Evolutionary conservation across 306 rosid genomes (phyloP).

Genomic region (Lotus japonicus): DNA sequence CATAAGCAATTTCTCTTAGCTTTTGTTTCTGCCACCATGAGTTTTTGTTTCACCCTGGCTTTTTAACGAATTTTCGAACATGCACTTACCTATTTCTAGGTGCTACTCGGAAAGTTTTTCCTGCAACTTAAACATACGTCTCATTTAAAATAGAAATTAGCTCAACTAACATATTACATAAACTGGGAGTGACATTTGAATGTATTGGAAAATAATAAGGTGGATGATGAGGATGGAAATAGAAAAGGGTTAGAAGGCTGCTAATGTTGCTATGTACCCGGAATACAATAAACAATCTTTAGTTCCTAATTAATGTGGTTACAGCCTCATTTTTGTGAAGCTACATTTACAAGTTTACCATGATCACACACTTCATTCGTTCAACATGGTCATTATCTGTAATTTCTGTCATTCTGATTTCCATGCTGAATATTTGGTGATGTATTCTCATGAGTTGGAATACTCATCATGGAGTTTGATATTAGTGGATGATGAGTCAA

Average conservation of each 20-base stretch:
- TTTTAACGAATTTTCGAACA: no score
- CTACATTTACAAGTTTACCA: constrained; percentile 19
- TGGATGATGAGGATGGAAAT: not conserved
- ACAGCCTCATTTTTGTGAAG: constrained; percentile 5
- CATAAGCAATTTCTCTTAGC: no score
- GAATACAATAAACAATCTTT: constrained; percentile 11
- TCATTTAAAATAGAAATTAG: not conserved
- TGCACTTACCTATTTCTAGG: not conserved
- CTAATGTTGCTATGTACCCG: constrained; percentile 8
- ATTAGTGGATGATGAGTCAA: constrained; percentile 36
- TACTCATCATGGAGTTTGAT: constrained; percentile 33
- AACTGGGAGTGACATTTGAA: not conserved
- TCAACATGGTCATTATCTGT: constrained; percentile 7
- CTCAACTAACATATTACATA: not conserved
- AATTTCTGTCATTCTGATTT: constrained; percentile 7
- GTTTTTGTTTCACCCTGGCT: no score
- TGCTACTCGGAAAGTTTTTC: not conserved
- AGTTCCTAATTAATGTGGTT: constrained; percentile 12
- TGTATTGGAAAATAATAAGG: not conserved
- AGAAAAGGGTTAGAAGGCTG: not conserved
- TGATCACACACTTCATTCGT: not conserved
- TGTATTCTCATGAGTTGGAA: constrained; percentile 48
- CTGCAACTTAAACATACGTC: not conserved
- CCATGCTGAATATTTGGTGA: constrained; percentile 75
- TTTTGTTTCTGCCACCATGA: no score